Percentiles rank a stretch among this genome's conserved stretches.
phyloP scores from a whole-genome alignment of 495 filamentous ascomycete species.

The Lophium mytilinum region DNA sequence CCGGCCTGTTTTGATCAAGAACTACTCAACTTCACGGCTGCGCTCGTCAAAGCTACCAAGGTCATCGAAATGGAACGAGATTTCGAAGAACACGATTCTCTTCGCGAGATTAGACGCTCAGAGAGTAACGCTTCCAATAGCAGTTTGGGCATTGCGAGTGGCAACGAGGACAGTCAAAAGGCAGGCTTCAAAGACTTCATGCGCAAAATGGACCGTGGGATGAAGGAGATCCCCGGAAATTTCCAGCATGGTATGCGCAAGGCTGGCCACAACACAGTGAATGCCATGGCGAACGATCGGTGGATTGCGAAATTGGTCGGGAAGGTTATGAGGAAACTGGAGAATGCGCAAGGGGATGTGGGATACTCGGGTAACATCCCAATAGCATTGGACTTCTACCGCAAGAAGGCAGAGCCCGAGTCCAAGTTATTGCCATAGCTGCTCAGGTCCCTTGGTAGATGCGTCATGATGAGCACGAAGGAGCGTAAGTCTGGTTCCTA shows the following conservation, averaged over 20 bases:
- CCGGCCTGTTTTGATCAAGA: slow-evolving; percentile 33
- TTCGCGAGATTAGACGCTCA: slow-evolving; percentile 4
- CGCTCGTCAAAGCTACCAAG: slow-evolving; percentile 36
- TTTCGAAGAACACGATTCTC: slow-evolving; percentile 14
- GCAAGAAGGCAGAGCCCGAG: slow-evolving; percentile 12
- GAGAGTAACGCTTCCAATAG: background rate
- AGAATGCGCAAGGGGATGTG: slow-evolving; percentile 31
- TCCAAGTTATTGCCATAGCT: slow-evolving; percentile 25
- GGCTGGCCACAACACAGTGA: slow-evolving; percentile 19
- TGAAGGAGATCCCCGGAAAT: slow-evolving; percentile 19
- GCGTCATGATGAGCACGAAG: too few relatives aligned
- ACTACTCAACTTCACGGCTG: slow-evolving; percentile 35
- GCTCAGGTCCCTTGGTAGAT: too few relatives aligned
- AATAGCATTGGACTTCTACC: slow-evolving; percentile 22
- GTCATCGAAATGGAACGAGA: slow-evolving; percentile 33
- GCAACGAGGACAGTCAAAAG: background rate
- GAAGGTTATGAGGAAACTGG: slow-evolving; percentile 32
- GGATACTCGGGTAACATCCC: slow-evolving; percentile 31
- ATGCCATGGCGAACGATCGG: slow-evolving; percentile 33
- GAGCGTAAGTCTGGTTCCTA: too few relatives aligned
- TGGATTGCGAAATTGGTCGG: slow-evolving; percentile 39
- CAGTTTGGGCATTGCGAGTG: background rate
- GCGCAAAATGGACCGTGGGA: slow-evolving; percentile 19
- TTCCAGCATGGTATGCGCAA: slow-evolving; percentile 17
- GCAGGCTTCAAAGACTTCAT: slow-evolving; percentile 9